Evolutionary conservation across 2,329 filamentous ascomycete genomes (phyloP).

Genomic region (Hypoxylon sp.): DNA sequence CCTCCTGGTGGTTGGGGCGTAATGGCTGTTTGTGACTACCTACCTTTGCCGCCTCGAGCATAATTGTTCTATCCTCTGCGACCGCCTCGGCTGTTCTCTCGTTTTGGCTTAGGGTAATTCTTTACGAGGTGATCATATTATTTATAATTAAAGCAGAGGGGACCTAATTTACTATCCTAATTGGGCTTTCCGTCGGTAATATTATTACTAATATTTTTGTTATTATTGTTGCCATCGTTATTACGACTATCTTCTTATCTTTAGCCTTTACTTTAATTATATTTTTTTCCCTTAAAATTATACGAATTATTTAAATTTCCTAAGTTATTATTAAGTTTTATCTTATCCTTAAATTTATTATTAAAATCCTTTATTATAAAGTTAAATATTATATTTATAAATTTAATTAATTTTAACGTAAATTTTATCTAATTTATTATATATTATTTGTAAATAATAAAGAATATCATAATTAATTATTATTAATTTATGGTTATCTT

Average conservation of each 20-base stretch:
- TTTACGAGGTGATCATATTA: neutral
- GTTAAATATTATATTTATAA: too few relatives aligned
- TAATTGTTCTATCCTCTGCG: too few relatives aligned
- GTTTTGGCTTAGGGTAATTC: neutral
- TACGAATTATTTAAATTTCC: too few relatives aligned
- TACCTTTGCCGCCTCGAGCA: too few relatives aligned
- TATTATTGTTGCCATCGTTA: neutral
- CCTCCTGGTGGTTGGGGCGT: too few relatives aligned
- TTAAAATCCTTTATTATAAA: neutral
- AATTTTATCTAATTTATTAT: neutral
- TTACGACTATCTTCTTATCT: neutral
- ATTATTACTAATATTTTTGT: neutral
- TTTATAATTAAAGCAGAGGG: neutral
- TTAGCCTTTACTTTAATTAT: neutral
- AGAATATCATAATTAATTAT: conserved; percentile 2
- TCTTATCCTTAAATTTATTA: conserved; percentile 5
- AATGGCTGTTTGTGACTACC: too few relatives aligned
- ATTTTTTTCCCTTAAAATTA: too few relatives aligned
- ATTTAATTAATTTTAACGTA: neutral
- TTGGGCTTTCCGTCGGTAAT: neutral
- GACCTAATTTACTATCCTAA: neutral
- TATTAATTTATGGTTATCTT: neutral
- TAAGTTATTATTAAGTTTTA: neutral
- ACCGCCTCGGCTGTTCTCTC: too few relatives aligned
- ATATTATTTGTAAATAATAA: neutral